Conservation (phyloP, 768 basidiomycete species). For the Panaeolus cyanescens region DNA sequence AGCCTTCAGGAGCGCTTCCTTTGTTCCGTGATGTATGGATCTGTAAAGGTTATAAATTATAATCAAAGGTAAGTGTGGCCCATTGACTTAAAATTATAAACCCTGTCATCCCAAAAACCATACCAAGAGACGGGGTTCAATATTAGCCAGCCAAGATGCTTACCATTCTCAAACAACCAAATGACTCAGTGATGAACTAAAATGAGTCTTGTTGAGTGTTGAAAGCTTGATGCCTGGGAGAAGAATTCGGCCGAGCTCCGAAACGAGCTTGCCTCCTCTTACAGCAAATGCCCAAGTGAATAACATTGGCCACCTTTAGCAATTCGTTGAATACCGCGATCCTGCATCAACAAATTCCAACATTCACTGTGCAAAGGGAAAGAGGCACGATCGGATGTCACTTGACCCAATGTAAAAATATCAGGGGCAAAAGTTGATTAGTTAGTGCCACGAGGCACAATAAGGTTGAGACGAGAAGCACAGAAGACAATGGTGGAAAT, state of each 20-base stretch:
- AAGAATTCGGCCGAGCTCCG: neutral
- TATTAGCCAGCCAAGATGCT: neutral
- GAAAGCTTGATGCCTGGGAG: neutral
- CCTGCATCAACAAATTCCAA: neutral
- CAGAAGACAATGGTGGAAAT: neutral
- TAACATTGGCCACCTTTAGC: neutral
- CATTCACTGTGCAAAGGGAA: neutral
- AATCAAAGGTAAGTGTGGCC: neutral
- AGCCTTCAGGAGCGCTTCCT: neutral
- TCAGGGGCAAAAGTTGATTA: neutral
- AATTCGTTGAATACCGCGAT: neutral
- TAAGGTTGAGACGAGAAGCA: neutral
- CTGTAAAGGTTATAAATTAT: neutral
- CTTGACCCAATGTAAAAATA: neutral
- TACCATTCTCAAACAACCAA: neutral
- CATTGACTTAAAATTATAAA: neutral
- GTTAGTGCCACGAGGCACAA: neutral
- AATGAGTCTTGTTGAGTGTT: too few species aligned
- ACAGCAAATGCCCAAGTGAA: neutral
- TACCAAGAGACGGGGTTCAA: neutral
- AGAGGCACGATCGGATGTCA: neutral
- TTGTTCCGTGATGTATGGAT: neutral
- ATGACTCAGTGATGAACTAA: constrained; percentile 2
- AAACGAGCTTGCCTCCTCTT: neutral
- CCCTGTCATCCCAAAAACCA: neutral